Conservation (phyloP, 2,329 filamentous ascomycete species). For the Ophiognomonia clavigignenti-juglandacearum region DNA sequence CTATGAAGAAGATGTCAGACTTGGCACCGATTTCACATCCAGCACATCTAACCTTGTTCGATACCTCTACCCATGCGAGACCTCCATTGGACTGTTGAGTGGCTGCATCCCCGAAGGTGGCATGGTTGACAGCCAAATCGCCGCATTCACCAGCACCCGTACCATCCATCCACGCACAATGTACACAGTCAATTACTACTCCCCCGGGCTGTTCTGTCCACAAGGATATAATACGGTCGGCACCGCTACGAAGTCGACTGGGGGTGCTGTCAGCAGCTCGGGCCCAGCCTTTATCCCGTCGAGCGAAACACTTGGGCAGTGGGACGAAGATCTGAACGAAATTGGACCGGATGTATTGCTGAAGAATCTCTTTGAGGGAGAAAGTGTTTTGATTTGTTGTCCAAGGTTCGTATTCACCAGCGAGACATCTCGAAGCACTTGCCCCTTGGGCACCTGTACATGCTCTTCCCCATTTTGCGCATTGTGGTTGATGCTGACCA, state of each 20-base stretch:
- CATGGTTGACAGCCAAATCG: background rate
- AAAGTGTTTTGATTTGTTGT: background rate
- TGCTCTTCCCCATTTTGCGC: no score
- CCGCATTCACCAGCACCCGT: background rate
- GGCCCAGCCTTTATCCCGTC: background rate
- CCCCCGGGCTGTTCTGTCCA: slow-evolving; percentile 5
- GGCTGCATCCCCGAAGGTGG: slow-evolving; percentile 10
- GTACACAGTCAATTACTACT: background rate
- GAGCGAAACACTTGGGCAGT: background rate
- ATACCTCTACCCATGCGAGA: background rate
- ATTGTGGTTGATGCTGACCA: slow-evolving; percentile 3
- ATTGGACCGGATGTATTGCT: background rate
- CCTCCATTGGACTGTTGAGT: background rate
- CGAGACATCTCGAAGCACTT: background rate
- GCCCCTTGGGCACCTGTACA: no score
- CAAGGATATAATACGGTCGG: slow-evolving; percentile 8
- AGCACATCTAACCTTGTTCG: background rate
- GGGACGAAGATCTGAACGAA: background rate
- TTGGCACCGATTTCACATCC: background rate
- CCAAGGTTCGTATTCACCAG: background rate
- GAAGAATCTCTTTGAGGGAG: background rate
- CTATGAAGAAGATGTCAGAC: background rate
- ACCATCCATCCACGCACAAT: background rate
- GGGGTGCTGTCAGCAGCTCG: slow-evolving; percentile 7
- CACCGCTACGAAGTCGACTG: slow-evolving; percentile 4